Evolutionary conservation across 176 grass and related monocot genomes (phyloP).

Genomic region (Lolium multiflorum): DNA sequence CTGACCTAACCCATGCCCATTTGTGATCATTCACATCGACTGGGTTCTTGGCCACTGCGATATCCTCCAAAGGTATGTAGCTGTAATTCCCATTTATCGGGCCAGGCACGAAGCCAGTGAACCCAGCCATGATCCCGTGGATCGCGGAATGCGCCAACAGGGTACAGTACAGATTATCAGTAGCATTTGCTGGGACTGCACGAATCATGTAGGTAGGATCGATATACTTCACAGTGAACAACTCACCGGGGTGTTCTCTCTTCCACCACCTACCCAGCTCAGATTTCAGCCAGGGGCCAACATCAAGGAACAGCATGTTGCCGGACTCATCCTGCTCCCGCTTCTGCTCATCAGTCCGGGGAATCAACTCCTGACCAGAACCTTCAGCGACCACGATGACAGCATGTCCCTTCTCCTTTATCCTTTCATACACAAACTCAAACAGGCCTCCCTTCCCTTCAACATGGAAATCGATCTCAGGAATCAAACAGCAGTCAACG

Average conservation of each 20-base stretch:
- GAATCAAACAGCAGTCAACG: constrained; percentile 93
- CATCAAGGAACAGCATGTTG: constrained; percentile 72
- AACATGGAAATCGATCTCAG: constrained; percentile 79
- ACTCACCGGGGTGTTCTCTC: constrained; percentile 54
- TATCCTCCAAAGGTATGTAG: constrained; percentile 81
- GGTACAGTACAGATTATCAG: constrained; percentile 80
- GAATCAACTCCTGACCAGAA: constrained; percentile 81
- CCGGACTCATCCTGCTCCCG: constrained; percentile 75
- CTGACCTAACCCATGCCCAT: constrained; percentile 85
- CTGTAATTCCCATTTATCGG: constrained; percentile 75
- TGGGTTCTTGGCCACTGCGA: constrained; percentile 68
- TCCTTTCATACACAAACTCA: constrained; percentile 69
- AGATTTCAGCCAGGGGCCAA: constrained; percentile 70
- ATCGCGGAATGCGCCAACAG: constrained; percentile 82
- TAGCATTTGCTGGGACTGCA: constrained; percentile 84
- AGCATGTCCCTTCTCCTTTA: constrained; percentile 74
- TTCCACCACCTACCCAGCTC: constrained; percentile 88
- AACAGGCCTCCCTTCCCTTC: constrained; percentile 82
- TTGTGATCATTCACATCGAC: constrained; percentile 83
- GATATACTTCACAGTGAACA: constrained; percentile 95
- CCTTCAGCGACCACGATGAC: constrained; percentile 89
- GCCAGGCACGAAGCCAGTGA: constrained; percentile 75
- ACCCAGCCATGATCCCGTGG: constrained; percentile 83
- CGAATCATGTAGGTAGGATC: constrained; percentile 96
- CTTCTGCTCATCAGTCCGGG: constrained; percentile 57